Evolutionary conservation across 2,329 filamentous ascomycete genomes (phyloP), one percentile per base, ranked within the genome.

Genomic region (Xylaria sp.): DNA sequence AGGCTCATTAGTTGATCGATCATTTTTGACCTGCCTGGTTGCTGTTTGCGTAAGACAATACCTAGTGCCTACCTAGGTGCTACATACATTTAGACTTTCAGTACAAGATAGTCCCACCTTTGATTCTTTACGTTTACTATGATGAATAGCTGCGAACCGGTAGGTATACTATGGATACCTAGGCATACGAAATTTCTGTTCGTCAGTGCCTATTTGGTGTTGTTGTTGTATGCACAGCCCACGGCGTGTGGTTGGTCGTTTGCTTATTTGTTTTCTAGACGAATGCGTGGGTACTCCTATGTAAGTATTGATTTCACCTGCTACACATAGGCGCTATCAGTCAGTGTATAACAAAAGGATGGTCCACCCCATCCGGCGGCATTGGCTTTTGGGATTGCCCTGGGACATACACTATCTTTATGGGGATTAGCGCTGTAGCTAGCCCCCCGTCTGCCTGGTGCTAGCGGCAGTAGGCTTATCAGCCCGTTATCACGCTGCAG

Each of bases 401-500:
- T 50, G 45, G 46, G 40, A 45, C 28, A 23, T 12, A 9, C n/a
- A 14, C 55, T 43, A 50, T 47, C 35, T 25, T n/a, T n/a, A 15
- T 6, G 35, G 43, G 45, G 28, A 19, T 54, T 56, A 60, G 14
- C 15, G 9, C 14, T 52, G 56, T 31, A 43, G 38, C 47, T 61
- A 9, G 51, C 42, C n/a, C 40, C 40, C 23, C 28, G 49, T 12
- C 38, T 46, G 23, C 38, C 42, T 54, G n/a, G 43, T 38, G 38
- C 60, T 61, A 54, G 55, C 47, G 60, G 28, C 28, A 31, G 28
- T 9, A 9, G 28, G 51, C 68, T 71, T 72, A 71, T 71, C 69
- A 68, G 23, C 5, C 40, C 15, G 61, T 69, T 70, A 72, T 71
- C 69, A 71, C 66, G 67, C 64, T 66, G 57, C 67, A 69, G 66